Evolutionary conservation across 176 grass and related monocot species (phyloP).

Genomic region (Dactylis glomerata): DNA sequence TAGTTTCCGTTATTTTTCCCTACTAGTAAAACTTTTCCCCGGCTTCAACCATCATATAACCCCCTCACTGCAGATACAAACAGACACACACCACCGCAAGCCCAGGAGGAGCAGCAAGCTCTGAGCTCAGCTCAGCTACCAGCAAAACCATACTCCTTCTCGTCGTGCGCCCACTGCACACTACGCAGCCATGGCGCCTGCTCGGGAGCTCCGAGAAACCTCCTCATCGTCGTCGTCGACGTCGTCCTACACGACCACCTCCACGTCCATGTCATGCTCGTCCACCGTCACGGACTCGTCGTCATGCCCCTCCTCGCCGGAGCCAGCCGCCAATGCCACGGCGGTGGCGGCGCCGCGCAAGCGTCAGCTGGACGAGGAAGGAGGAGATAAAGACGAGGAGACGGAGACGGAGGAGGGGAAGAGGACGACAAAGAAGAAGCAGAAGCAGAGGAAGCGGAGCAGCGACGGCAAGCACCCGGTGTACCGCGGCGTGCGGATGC

Average conservation of each 20-base stretch:
- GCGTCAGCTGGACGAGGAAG: slow-evolving; percentile 9
- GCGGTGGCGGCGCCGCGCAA: not conserved
- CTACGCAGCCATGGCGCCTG: slow-evolving; percentile 21
- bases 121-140: not conserved
- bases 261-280: slow-evolving; percentile 40
- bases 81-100: slow-evolving; percentile 25
- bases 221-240: slow-evolving; percentile 37
- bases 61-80: slow-evolving; percentile 36
- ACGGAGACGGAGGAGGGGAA: not conserved
- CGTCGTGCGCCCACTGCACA: not conserved
- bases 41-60: slow-evolving; percentile 40
- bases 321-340: slow-evolving; percentile 38
- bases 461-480: slow-evolving; percentile 82
- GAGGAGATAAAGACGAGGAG: too few relatives aligned
- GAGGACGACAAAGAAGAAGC: not conserved
- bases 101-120: not conserved
- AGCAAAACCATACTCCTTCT: not conserved
- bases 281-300: slow-evolving; percentile 54
- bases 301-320: slow-evolving; percentile 26
- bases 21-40: not conserved
- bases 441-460: slow-evolving; percentile 54
- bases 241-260: slow-evolving; percentile 31
- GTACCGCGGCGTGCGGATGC: slow-evolving; percentile 92
- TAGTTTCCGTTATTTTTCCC: not conserved
- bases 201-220: slow-evolving; percentile 43